Percentiles rank a stretch among this genome's conserved stretches.
Conservation (phyloP, 495 filamentous ascomycete genomes). For the Penicillium turbatum region DNA sequence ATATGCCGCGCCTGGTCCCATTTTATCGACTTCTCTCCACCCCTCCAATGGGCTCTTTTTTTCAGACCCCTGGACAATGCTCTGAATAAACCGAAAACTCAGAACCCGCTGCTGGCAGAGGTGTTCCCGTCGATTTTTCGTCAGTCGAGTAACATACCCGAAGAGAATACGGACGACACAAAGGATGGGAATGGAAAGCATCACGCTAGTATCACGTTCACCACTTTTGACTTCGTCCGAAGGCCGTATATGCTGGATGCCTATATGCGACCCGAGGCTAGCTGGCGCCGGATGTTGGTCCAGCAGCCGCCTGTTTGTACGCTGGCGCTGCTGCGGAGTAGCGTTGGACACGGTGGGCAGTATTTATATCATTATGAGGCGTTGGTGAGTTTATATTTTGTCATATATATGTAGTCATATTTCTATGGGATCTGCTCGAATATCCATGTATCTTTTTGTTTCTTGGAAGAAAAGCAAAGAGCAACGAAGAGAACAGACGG, state of each 20-base stretch:
- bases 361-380: not conserved
- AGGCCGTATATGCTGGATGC: not conserved
- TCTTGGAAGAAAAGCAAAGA: not conserved
- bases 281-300: constrained; percentile 20
- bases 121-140: constrained; percentile 9
- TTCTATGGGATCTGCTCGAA: not conserved
- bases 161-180: not conserved
- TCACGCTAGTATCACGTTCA: not conserved
- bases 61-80: constrained; percentile 6
- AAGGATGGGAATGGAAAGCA: not conserved
- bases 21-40: constrained; percentile 11
- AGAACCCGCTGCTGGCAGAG: constrained; percentile 14
- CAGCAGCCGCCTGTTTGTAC: constrained; percentile 14
- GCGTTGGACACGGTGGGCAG: not conserved
- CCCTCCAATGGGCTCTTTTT: constrained; percentile 16
- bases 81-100: not conserved
- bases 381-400: not conserved
- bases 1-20: constrained; percentile 10
- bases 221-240: not conserved
- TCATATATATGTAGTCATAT: not conserved
- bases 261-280: constrained; percentile 12
- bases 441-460: too few relatives aligned
- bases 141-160: not conserved
- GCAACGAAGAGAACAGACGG: not conserved
- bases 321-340: not conserved